These are phyloP conservation scores for Trichosporon faecale DNA, from an alignment of 1,284 basidiomycete species.

Conservation along the genomic window DNA sequence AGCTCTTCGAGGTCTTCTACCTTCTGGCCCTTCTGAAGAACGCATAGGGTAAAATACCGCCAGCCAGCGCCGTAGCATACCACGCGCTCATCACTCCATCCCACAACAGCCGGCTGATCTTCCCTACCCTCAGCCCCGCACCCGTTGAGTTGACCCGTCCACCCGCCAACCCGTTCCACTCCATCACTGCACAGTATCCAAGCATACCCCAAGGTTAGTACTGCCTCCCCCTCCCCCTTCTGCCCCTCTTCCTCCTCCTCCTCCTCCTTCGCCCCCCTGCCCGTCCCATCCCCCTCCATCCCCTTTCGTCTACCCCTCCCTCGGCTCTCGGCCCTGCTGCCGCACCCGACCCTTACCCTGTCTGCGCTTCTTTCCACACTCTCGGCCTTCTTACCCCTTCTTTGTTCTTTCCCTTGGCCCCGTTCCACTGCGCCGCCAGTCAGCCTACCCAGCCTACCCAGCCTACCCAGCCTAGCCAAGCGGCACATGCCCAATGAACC, in stretches of 20 bases:
- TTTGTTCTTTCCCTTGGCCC: neutral
- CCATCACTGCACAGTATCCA: neutral
- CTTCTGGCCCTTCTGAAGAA: neutral
- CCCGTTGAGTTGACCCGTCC: too few relatives aligned
- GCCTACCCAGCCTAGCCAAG: too few relatives aligned
- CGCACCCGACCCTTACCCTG: neutral
- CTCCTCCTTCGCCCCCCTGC: neutral
- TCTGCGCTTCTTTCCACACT: slow-evolving; percentile 5
- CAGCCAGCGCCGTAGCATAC: neutral
- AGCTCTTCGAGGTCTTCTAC: too few relatives aligned
- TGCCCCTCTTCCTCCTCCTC: neutral
- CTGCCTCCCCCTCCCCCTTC: neutral
- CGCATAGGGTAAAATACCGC: neutral
- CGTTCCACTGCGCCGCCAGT: neutral
- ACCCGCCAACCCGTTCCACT: neutral
- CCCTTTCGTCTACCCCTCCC: neutral
- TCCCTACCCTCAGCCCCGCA: neutral
- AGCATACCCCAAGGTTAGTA: slow-evolving; percentile 5
- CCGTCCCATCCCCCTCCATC: neutral
- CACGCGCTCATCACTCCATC: slow-evolving; percentile 1
- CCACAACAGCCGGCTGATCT: neutral
- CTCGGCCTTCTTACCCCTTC: slow-evolving; percentile 2
- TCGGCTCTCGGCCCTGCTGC: neutral
- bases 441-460: too few relatives aligned
- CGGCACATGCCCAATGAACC: neutral